Conservation (phyloP, 306 rosid species). For the Ceratonia siliqua region DNA sequence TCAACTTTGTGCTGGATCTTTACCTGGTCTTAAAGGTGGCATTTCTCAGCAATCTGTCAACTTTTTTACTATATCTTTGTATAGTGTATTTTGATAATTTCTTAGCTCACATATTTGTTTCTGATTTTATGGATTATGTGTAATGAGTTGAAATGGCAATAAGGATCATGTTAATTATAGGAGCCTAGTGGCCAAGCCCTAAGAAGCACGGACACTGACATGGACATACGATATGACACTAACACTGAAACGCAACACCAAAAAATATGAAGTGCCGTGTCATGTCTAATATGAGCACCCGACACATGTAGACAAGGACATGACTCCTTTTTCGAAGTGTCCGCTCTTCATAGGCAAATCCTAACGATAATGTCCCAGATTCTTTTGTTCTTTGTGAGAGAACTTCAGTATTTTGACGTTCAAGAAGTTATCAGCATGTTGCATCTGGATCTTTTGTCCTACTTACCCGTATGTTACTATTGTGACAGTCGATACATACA, state of each 20-base stretch:
- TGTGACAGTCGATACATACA: slow-evolving; percentile 2
- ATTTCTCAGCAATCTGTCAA: slow-evolving; percentile 15
- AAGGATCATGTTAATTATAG: slow-evolving; percentile 6
- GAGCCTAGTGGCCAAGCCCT: slow-evolving; percentile 23
- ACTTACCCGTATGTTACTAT: background rate
- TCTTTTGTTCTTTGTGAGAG: slow-evolving; percentile 6
- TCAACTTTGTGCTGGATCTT: slow-evolving; percentile 95
- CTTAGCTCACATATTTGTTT: slow-evolving; percentile 1
- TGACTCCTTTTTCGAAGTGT: too few species aligned
- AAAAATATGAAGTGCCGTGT: too few species aligned
- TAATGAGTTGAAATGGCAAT: slow-evolving; percentile 19
- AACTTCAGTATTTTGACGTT: slow-evolving; percentile 19
- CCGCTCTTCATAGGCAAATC: too few species aligned
- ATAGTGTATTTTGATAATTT: too few species aligned
- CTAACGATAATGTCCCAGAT: background rate
- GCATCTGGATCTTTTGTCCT: background rate
- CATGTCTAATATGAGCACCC: too few species aligned
- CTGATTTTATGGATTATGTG: slow-evolving; percentile 10
- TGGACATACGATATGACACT: too few species aligned
- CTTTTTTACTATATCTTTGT: slow-evolving; percentile 7
- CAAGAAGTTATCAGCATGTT: background rate
- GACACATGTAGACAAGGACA: too few species aligned
- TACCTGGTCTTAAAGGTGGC: slow-evolving; percentile 74
- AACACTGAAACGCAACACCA: too few species aligned
- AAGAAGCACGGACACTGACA: too few species aligned